phyloP scores from a whole-genome alignment of 768 basidiomycete genomes.

The Mycena indigotica region DNA sequence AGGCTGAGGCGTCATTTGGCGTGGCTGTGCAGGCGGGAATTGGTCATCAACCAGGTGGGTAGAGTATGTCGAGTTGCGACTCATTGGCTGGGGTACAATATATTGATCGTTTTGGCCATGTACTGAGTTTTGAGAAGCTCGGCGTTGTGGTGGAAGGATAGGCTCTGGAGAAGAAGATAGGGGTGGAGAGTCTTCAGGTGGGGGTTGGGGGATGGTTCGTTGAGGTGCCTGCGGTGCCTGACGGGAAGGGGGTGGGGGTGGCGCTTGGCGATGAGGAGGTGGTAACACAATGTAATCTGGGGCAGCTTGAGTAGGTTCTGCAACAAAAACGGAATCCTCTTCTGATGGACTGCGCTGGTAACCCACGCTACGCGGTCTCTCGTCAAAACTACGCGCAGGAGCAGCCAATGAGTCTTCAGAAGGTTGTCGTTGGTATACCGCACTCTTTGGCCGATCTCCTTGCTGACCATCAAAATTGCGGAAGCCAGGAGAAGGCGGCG shows the following conservation, averaged over 20 bases:
- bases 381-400: constrained; percentile 18
- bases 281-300: constrained; percentile 8
- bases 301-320: constrained; percentile 2
- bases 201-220: constrained; percentile 4
- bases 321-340: constrained; percentile 14
- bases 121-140: constrained; percentile 15
- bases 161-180: neutral
- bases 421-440: constrained; percentile 14
- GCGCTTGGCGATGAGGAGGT: constrained; percentile 19
- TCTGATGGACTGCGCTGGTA: constrained; percentile 18
- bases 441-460: constrained; percentile 17
- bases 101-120: constrained; percentile 21
- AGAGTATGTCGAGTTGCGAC: neutral
- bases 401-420: constrained; percentile 20
- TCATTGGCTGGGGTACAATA: neutral
- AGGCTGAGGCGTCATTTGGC: neutral
- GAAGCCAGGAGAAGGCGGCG: constrained; percentile 63
- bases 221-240: constrained; percentile 5
- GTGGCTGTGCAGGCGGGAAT: neutral
- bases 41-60: neutral
- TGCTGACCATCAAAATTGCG: constrained; percentile 40
- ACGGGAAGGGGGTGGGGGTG: constrained; percentile 15
- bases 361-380: constrained; percentile 15
- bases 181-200: neutral
- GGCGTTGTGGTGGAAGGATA: constrained; percentile 4